Conservation (phyloP, 345 rosid genomes). For the Melastoma malabathricum region DNA sequence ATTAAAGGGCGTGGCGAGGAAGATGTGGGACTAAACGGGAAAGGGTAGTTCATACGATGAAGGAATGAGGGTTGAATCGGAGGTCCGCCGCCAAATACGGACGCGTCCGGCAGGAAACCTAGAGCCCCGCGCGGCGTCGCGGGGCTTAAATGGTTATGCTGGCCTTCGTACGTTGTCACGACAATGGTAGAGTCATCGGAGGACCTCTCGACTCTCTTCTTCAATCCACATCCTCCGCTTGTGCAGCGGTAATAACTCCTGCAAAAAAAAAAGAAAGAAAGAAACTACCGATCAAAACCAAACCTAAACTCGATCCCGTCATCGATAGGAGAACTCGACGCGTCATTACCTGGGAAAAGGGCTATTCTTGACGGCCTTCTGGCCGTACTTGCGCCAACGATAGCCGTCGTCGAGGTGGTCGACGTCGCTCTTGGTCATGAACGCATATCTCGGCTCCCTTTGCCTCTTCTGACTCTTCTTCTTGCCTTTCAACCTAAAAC, state of each 20-base stretch:
- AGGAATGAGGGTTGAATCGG: slow-evolving; percentile 29
- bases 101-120: slow-evolving; percentile 22
- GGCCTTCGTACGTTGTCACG: slow-evolving; percentile 94
- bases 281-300: not conserved
- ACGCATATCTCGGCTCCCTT: slow-evolving; percentile 84
- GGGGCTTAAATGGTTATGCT: slow-evolving; percentile 69
- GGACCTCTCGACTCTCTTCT: slow-evolving; percentile 97
- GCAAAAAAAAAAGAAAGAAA: slow-evolving; percentile 5
- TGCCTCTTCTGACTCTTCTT: slow-evolving; percentile 73
- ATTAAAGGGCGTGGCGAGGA: not conserved
- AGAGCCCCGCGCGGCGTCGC: slow-evolving; percentile 56
- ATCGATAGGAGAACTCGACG: not conserved
- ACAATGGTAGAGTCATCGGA: slow-evolving; percentile 65
- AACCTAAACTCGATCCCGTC: not conserved
- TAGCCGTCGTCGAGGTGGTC: slow-evolving; percentile 96
- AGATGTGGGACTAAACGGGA: not conserved
- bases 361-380: slow-evolving; percentile 95
- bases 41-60: slow-evolving; percentile 20
- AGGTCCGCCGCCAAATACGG: slow-evolving; percentile 10
- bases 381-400: slow-evolving; percentile 98
- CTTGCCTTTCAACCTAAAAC: slow-evolving; percentile 71
- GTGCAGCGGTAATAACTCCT: slow-evolving; percentile 99
- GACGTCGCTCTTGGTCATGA: slow-evolving; percentile 90
- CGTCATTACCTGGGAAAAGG: slow-evolving; percentile 71
- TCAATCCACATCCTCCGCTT: slow-evolving; percentile 77